Evolutionary conservation across 2,329 filamentous ascomycete genomes (phyloP), one percentile per base, ranked within the genome.

Genomic region (Pseudocercospora musae): DNA sequence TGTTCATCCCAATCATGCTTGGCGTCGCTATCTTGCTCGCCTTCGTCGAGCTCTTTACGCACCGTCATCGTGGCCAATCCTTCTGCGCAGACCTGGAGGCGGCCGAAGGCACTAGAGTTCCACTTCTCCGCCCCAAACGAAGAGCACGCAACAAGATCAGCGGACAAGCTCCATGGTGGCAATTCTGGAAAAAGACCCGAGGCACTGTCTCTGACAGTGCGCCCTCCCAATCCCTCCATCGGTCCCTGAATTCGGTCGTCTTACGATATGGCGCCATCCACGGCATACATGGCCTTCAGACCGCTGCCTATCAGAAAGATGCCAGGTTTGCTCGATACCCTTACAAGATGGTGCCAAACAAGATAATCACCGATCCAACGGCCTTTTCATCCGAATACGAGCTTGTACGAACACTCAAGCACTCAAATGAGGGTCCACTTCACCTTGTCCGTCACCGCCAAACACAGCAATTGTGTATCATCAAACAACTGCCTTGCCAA

Each of bases 401-500:
- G 10, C 54, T 65, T 5, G 18, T 62, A 21, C 27, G 33, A 21
- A 65, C 60, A 6, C 44, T 63, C 0, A 54, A 42, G 8, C 42
- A 50, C 8, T 63, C 58, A 25, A 59, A 55, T 40, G 50, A 48
- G 15, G 56, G 54, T 33, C 60, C 58, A 13, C 37, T 65, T 37
- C 55, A 62, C 31, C 57, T 67, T 31, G 65, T 67, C 11, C 56
- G 52, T 1, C 29, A 58, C 11, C 56, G 57, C 2, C 2, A 9
- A 3, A 54, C 63, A 3, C 48, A 53, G 18, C 46, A 65, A 57
- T 46, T 48, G 2, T 58, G 57, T 23, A 63, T 67, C 42, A 60
- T 67, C 58, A 67, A 67, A 49, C 63, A 67, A 23, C 29, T 62
- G 8, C 11, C 21, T 9, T 49, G 57, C 11, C 57, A 29, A 7